Evolutionary conservation across 1,139 yeast species (phyloP), one percentile per base, ranked within the genome.

Genomic region (Magnusiomyces starmeri): DNA sequence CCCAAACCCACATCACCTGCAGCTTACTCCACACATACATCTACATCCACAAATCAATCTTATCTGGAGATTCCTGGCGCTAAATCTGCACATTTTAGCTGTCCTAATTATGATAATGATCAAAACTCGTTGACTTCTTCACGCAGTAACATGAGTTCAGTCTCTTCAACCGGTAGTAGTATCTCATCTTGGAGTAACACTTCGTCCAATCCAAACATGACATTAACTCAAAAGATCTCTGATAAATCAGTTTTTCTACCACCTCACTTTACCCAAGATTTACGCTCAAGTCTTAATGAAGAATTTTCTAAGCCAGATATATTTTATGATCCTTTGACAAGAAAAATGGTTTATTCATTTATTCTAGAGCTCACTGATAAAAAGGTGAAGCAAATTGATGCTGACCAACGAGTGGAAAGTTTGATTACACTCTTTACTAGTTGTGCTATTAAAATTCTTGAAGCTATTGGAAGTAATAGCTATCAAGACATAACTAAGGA

Each of bases 271-370:
- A 27, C 29, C 7, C 8, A 22, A 9, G 29, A 41, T 9, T n/a
- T 41, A 20, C 12, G 29, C 29, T 41, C 43, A 3, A 41, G n/a
- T n/a, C n/a, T n/a, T n/a, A n/a, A n/a, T n/a, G n/a, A n/a, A n/a
- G n/a, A n/a, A n/a, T n/a, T n/a, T n/a, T n/a, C n/a, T n/a, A n/a
- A n/a, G n/a, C n/a, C 46, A 4, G n/a, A 25, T 10, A 46, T 29
- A 6, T 46, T 46, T 24, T 34, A 34, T 22, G 48, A 46, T 25
- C 48, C 48, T n/a, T 41, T 34, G 43, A 26, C 37, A 2, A 14
- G 48, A 9, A 35, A 8, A 22, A 35, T 35, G 43, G 4, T 46
- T n/a, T 42, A 16, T 8, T 4, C 6, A 12, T 46, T 46, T 20
- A 35, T 46, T n/a, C 35, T 16, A 8, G 34, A 20, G 14, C 34